Evolutionary conservation across 106 monocot genomes (phyloP).

Genomic region (Chionographis japonica): DNA sequence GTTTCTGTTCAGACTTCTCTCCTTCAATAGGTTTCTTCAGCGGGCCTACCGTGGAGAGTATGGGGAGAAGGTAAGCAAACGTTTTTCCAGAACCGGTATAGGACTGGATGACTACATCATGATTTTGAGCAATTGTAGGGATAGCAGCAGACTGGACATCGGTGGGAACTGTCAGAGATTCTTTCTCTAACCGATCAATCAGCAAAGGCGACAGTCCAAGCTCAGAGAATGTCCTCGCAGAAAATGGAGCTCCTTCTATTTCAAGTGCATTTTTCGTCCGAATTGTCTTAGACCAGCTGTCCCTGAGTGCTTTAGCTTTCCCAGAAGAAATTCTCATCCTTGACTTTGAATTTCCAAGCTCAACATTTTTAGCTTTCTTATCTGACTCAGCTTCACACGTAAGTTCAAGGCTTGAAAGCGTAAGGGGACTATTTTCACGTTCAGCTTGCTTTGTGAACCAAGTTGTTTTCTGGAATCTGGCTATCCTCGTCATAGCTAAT

Average conservation of each 20-base stretch:
- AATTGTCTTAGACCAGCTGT: slow-evolving; percentile 2
- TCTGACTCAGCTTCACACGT: slow-evolving; percentile 10
- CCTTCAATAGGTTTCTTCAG: slow-evolving; percentile 35
- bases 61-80: slow-evolving; percentile 92
- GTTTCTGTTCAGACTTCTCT: slow-evolving; percentile 27
- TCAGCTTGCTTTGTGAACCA: slow-evolving; percentile 17
- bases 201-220: slow-evolving; percentile 68
- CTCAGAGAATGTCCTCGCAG: slow-evolving; percentile 75
- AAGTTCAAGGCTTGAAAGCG: slow-evolving; percentile 51
- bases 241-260: slow-evolving; percentile 51
- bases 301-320: slow-evolving; percentile 28
- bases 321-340: slow-evolving; percentile 7
- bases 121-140: slow-evolving; percentile 64
- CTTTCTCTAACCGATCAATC: slow-evolving; percentile 47
- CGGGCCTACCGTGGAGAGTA: slow-evolving; percentile 78
- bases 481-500: slow-evolving; percentile 18
- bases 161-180: slow-evolving; percentile 64
- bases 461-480: slow-evolving; percentile 29
- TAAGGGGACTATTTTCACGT: slow-evolving; percentile 27
- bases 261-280: slow-evolving; percentile 16
- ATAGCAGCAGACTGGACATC: slow-evolving; percentile 91
- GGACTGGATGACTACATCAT: slow-evolving; percentile 88
- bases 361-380: slow-evolving; percentile 20
- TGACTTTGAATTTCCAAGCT: slow-evolving; percentile 7
- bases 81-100: slow-evolving; percentile 99